These are phyloP conservation scores for Phyllosticta capitalensis DNA, from an alignment of 2,329 filamentous ascomycete species.

Conservation along the genomic window DNA sequence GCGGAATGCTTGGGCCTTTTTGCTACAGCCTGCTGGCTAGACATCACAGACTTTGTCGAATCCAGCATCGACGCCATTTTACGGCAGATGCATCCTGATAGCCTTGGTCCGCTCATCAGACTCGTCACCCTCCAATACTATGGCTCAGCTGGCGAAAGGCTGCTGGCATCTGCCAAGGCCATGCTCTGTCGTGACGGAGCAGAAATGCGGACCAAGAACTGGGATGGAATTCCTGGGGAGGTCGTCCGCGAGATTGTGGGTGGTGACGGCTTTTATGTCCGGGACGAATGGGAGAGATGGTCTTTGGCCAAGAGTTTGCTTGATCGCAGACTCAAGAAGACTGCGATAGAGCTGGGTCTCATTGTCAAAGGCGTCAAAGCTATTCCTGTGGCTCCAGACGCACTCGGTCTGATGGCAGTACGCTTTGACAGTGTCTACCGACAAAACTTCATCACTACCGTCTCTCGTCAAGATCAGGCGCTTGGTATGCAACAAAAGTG, in stretches of 20 bases:
- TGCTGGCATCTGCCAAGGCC: conserved; percentile 47
- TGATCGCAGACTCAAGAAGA: conserved; percentile 39
- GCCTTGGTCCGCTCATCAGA: conserved; percentile 40
- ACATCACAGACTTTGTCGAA: conserved; percentile 48
- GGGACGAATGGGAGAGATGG: conserved; percentile 50
- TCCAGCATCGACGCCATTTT: conserved; percentile 45
- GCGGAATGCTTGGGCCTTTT: conserved; percentile 45
- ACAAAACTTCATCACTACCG: conserved; percentile 30
- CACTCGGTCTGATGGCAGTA: conserved; percentile 40
- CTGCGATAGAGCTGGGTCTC: conserved; percentile 40
- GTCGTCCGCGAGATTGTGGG: conserved; percentile 50
- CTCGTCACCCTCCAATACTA: conserved; percentile 49
- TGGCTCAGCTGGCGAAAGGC: conserved; percentile 44
- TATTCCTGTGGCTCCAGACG: conserved; percentile 34
- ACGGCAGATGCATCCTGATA: conserved; percentile 44
- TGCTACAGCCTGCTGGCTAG: conserved; percentile 48
- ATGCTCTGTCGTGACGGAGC: conserved; percentile 49
- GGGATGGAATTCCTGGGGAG: conserved; percentile 50
- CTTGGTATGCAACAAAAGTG: conserved; percentile 40
- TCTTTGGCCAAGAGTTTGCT: conserved; percentile 45
- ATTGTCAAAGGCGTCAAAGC: conserved; percentile 33
- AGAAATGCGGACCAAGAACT: conserved; percentile 45
- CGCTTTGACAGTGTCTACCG: conserved; percentile 45
- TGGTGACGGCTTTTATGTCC: conserved; percentile 49
- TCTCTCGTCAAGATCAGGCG: conserved; percentile 13